Evolutionary conservation across 805 yeast genomes (phyloP).

Genomic region (Myxozyma neotropica): DNA sequence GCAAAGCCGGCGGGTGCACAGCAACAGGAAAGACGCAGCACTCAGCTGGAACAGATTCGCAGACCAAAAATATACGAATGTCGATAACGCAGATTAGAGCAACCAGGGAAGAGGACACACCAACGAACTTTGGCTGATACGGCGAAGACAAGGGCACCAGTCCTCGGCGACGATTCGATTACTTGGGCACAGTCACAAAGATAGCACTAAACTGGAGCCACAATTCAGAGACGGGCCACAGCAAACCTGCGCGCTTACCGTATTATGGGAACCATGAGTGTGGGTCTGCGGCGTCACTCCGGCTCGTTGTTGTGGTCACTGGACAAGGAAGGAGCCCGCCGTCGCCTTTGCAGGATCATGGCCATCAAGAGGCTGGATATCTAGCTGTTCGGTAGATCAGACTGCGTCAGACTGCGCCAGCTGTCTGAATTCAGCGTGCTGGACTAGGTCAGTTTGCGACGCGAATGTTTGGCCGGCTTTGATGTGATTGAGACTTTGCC

Average conservation of each 20-base stretch:
- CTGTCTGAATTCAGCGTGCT: too few species aligned
- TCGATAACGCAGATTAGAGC: neutral
- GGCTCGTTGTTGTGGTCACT: too few species aligned
- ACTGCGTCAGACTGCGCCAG: too few species aligned
- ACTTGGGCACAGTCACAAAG: neutral
- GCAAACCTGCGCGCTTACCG: neutral
- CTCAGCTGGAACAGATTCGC: neutral
- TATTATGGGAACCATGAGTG: neutral
- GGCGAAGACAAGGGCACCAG: neutral
- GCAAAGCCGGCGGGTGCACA: constrained; percentile 4
- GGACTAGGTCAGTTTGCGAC: too few species aligned
- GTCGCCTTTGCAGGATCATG: too few species aligned
- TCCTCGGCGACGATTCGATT: neutral
- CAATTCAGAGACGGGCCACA: neutral
- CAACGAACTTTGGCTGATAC: neutral
- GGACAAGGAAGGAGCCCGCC: too few species aligned
- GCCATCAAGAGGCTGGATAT: too few species aligned
- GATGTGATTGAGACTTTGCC: too few species aligned
- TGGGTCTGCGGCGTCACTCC: neutral
- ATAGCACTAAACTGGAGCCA: neutral
- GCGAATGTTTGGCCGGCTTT: too few species aligned
- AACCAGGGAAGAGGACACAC: neutral
- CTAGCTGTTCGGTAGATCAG: too few species aligned
- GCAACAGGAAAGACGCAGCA: neutral
- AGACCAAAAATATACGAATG: neutral